phyloP scores from a whole-genome alignment of 176 grass and related monocot genomes.

The Phyllostachys edulis region DNA sequence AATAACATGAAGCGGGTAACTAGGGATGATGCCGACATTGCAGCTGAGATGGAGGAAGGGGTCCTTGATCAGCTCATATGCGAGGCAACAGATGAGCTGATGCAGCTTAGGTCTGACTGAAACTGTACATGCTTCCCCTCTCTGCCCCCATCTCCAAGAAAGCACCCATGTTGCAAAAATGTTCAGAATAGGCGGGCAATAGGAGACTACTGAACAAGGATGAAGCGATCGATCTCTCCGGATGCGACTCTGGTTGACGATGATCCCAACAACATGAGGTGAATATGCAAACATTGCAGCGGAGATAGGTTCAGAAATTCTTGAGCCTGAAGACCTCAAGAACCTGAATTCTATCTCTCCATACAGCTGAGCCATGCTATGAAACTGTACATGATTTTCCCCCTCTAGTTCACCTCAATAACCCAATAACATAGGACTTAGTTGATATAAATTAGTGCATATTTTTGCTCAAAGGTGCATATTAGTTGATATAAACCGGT shows the following conservation, averaged over 20 bases:
- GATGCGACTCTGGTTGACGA: not conserved
- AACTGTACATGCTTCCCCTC: not conserved
- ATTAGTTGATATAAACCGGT: not conserved
- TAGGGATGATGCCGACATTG: not conserved
- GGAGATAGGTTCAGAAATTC: not conserved
- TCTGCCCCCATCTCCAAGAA: not conserved
- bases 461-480: not conserved
- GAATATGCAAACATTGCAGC: constrained; percentile 1
- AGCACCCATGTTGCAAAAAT: not conserved
- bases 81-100: constrained; percentile 36
- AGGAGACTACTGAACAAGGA: not conserved
- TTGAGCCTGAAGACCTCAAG: constrained; percentile 4
- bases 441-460: not conserved
- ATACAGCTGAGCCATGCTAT: not conserved
- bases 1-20: constrained; percentile 18
- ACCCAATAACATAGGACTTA: constrained; percentile 16
- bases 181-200: not conserved
- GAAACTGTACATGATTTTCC: constrained; percentile 16
- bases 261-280: not conserved
- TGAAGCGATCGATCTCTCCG: no score
- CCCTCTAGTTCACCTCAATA: not conserved
- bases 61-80: constrained; percentile 45
- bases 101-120: not conserved
- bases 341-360: not conserved
- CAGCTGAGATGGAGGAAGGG: constrained; percentile 8